These are phyloP conservation scores for Linderniella brevidens DNA, from an alignment of 257 asterid genomes.

Conservation along the genomic window DNA sequence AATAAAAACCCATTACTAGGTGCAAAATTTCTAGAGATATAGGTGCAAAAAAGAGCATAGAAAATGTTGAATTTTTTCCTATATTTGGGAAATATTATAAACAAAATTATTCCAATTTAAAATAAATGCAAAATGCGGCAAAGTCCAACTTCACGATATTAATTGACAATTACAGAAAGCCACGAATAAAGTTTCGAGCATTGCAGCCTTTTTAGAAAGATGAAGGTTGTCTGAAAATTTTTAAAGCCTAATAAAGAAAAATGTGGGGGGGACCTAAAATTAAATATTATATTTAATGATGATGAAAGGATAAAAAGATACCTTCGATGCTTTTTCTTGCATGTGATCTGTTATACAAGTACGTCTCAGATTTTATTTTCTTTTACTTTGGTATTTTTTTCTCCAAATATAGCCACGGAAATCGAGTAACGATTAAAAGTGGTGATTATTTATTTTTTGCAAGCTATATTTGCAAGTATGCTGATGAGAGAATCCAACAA, in stretches of 20 bases:
- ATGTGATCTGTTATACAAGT: conserved; percentile 10
- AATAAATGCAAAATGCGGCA: background rate
- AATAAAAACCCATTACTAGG: too few relatives aligned
- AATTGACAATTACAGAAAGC: conserved; percentile 1
- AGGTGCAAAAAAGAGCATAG: too few relatives aligned
- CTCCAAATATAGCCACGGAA: too few relatives aligned
- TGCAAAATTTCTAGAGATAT: too few relatives aligned
- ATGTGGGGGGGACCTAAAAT: conserved; percentile 15
- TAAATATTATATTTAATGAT: conserved; percentile 10
- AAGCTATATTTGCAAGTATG: too few relatives aligned
- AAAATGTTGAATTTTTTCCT: too few relatives aligned
- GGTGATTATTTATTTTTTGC: too few relatives aligned
- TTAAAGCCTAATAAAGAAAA: background rate
- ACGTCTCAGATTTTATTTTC: background rate
- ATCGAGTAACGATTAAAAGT: too few relatives aligned
- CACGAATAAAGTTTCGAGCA: conserved; percentile 8
- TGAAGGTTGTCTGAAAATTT: conserved; percentile 23
- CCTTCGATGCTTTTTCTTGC: conserved; percentile 12
- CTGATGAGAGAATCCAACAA: too few relatives aligned
- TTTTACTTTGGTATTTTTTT: background rate
- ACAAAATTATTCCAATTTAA: too few relatives aligned
- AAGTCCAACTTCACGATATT: conserved; percentile 1
- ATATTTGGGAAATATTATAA: too few relatives aligned
- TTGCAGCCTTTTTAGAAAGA: conserved; percentile 14
- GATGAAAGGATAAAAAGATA: too few relatives aligned